These are phyloP conservation scores for Elaeis guineensis DNA, from an alignment of 176 grass and related monocot genomes.

Conservation along the genomic window DNA sequence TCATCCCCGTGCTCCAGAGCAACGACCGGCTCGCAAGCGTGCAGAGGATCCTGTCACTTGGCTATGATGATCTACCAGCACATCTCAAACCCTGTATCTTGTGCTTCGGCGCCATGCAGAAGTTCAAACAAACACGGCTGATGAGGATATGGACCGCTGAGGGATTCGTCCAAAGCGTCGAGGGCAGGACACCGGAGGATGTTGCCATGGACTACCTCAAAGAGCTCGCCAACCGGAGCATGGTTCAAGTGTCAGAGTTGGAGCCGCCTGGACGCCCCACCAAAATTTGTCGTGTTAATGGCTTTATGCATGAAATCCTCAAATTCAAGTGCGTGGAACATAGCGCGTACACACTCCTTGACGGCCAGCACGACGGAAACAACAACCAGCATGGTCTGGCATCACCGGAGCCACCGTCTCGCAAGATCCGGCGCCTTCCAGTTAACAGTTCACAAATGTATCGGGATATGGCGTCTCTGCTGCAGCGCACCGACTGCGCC, in stretches of 20 bases:
- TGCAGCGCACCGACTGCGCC: no score
- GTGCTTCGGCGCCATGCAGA: constrained; percentile 21
- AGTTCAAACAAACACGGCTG: neutral
- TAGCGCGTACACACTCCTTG: constrained; percentile 14
- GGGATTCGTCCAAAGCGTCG: constrained; percentile 13
- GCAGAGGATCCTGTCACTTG: constrained; percentile 12
- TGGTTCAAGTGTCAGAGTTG: constrained; percentile 16
- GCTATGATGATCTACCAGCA: constrained; percentile 29
- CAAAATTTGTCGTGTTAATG: constrained; percentile 18
- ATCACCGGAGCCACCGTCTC: no score
- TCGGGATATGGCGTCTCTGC: no score
- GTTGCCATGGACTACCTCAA: constrained; percentile 28
- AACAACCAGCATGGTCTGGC: no score
- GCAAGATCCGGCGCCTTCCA: no score
- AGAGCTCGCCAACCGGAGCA: constrained; percentile 28
- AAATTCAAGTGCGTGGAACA: constrained; percentile 18
- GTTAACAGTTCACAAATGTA: no score
- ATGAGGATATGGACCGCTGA: constrained; percentile 32
- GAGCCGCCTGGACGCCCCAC: no score
- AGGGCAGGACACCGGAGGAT: constrained; percentile 4
- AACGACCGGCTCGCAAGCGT: constrained; percentile 4
- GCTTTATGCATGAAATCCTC: constrained; percentile 37
- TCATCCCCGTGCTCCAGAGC: neutral
- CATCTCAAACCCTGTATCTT: constrained; percentile 40
- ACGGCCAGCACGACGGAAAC: no score